Evolutionary conservation across 2,329 filamentous ascomycete species (phyloP).

Genomic region (Penicillium vulpinum): DNA sequence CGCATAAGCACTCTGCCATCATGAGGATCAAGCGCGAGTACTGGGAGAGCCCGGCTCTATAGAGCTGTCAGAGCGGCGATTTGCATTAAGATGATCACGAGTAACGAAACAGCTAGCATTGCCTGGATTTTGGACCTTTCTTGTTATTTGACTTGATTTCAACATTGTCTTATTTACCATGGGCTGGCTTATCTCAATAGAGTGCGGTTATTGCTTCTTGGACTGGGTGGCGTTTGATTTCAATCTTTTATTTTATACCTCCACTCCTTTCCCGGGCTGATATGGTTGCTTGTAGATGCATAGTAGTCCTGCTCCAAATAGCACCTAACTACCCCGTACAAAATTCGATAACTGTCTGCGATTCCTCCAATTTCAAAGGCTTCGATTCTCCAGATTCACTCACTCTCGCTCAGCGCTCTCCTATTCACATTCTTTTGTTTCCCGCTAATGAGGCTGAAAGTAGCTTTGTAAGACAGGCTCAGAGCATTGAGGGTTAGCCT

Average conservation of each 20-base stretch:
- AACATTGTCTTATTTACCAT: not conserved
- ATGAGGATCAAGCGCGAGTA: slow-evolving; percentile 76
- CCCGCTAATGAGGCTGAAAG: slow-evolving; percentile 4
- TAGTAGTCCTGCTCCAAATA: too few species aligned
- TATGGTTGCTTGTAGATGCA: too few species aligned
- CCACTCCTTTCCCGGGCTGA: too few species aligned
- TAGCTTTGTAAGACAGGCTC: not conserved
- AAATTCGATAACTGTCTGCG: too few species aligned
- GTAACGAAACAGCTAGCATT: slow-evolving; percentile 16
- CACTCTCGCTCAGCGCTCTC: too few species aligned
- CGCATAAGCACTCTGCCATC: slow-evolving; percentile 89
- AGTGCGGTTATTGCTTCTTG: not conserved
- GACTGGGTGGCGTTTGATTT: not conserved
- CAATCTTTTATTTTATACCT: not conserved
- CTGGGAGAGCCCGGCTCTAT: slow-evolving; percentile 71
- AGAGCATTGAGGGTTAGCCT: not conserved
- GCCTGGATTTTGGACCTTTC: not conserved
- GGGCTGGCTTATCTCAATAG: not conserved
- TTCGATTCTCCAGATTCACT: not conserved
- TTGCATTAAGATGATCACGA: slow-evolving; percentile 12
- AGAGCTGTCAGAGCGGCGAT: slow-evolving; percentile 12
- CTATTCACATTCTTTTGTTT: not conserved
- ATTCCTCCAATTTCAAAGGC: not conserved
- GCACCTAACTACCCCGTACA: too few species aligned
- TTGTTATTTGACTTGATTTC: not conserved